Evolutionary conservation across 2,329 filamentous ascomycete species (phyloP), one percentile per base, ranked within the genome.

Genomic region (Fusarium subtropicale): DNA sequence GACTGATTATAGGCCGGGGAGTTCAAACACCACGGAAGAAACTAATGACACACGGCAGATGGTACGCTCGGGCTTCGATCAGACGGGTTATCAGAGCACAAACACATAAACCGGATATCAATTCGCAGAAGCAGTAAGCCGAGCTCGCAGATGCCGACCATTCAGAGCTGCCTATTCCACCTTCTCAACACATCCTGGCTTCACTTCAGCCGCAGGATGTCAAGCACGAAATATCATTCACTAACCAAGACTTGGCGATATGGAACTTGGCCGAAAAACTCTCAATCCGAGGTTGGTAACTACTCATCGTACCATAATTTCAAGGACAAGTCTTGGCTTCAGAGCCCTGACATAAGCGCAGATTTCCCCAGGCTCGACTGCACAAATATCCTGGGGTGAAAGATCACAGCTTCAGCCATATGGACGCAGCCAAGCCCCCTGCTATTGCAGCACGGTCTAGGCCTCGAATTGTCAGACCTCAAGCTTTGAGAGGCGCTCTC

Each of bases 221-320:
- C 46, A 36, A 50, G 31, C 20, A 22, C 36, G 36, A 51, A 54
- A 57, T 48, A 4, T 61, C 15, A 15, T 48, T 45, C 30, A 20
- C 18, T 15, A 28, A 44, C 56, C 53, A 67, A 44, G 52, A 38
- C 45, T 44, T 57, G 63, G 53, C 39, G 36, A 69, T 56, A 56
- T 67, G 57, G 66, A 70, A 70, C 38, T 69, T 70, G 57, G 30
- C 66, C 66, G 66, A 69, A 69, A 68, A 51, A 26, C 34, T 53
- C 59, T 39, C 64, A 52, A 22, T 56, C 20, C 28, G 31, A 38
- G 20, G 26, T 58, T 47, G 48, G 31, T 36, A 15, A 44, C 44
- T 28, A 42, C 11, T 26, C 28, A 58, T 58, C 66, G 54, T 56
- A 62, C 66, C 66, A 69, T 52, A 63, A 63, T 47, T 39, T 66